Evolutionary conservation across 768 basidiomycete species (phyloP), one percentile per base, ranked within the genome.

Genomic region (Panellus pusillus): DNA sequence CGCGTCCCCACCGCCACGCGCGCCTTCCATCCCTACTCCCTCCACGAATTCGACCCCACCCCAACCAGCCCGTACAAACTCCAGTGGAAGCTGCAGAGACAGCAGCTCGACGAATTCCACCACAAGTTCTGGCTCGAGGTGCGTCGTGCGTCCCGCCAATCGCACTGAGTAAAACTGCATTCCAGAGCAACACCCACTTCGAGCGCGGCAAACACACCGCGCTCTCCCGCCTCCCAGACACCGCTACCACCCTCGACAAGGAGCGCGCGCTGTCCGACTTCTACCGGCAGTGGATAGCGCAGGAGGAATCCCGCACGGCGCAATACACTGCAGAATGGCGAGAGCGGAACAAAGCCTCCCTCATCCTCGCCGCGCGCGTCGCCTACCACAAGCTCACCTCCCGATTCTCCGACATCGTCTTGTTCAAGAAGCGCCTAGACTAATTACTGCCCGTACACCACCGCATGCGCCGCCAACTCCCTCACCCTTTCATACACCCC

Each of bases 61-160:
- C 64, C 66, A 38, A 66, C 66, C 36, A 74, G 74, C 42, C 72
- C 79, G 29, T 67, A 79, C 8, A 84, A 88, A 50, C 76, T 91
- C 44, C 89, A 87, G 62, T 87, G 79, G 74, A 84, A 81, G 54
- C 70, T 91, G 42, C 80, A 84, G 55, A 75, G 85, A 48, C 84
- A 90, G 67, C 82, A 84, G 52, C 68, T 91, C 18, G 89, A 92
- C 63, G 74, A 81, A 19, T 84, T 88, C 63, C 86, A 91, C 56
- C 86, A 93, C 50, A 70, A 76, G 15, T 93, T 91, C 66, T 93
- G 91, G 91, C 69, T 81, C 48, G 85, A 92, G 49, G 91, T 92
- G 65, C 60, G 88, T 78, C n/a, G 3, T 24, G 24, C 2, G 24
- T 2, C 2, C 24, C 9, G 20, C 50, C 38, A 2, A 38, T 44